Percentiles rank a stretch among this genome's conserved stretches.
Conservation (phyloP, 371 early-diverging fungal species). For the Sporodiniella umbellata region DNA sequence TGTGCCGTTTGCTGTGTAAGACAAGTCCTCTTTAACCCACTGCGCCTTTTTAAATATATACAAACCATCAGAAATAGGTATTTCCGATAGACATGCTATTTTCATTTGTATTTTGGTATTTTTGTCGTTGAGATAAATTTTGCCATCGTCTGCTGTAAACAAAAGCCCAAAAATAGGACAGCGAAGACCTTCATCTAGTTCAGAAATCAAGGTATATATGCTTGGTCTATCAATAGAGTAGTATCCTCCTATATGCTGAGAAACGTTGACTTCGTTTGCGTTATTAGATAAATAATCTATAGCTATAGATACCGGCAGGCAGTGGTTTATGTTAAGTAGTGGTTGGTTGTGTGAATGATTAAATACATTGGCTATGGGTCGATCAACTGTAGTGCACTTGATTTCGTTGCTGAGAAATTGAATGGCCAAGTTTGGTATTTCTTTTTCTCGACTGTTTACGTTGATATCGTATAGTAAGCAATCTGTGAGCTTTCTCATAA, state of each 20-base stretch:
- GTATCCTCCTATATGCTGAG: not conserved
- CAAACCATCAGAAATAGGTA: not conserved
- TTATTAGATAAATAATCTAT: not conserved
- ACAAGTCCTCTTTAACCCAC: not conserved
- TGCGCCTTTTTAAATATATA: not conserved
- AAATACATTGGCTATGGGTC: too few relatives aligned
- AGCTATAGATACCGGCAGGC: not conserved
- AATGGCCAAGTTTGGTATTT: not conserved
- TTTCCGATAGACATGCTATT: not conserved
- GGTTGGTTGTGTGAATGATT: too few relatives aligned
- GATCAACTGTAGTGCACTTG: not conserved
- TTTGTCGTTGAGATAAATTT: not conserved
- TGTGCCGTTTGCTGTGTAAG: not conserved
- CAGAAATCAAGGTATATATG: not conserved
- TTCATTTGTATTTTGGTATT: not conserved
- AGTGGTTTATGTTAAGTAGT: not conserved
- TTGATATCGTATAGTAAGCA: not conserved
- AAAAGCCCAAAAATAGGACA: slow-evolving; percentile 1
- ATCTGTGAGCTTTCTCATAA: not conserved
- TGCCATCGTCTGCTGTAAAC: not conserved
- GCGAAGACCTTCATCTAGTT: not conserved
- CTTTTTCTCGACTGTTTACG: not conserved
- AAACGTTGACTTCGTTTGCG: not conserved
- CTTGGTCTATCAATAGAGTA: not conserved
- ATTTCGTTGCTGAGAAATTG: not conserved